Base-by-base conservation (phyloP, 805 yeast species). In the Wickerhamomyces mucosus region DNA sequence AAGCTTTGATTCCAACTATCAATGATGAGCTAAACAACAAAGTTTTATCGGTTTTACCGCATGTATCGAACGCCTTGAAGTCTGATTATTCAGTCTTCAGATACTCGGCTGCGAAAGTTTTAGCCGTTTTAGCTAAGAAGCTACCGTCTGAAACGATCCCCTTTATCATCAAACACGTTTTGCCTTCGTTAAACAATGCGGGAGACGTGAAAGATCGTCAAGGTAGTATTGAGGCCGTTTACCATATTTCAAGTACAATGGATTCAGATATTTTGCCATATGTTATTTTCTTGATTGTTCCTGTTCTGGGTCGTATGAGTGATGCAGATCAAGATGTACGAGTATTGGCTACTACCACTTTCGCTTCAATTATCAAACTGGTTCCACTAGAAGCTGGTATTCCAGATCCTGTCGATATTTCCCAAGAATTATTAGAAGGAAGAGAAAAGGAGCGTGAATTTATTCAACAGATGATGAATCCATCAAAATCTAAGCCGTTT, bases 321-420 rank as follows among this genome's bases (percentile, higher is more conserved):
- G 99, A 92, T 55, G 67, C 95, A 2, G 84, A 89, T 50, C 69
- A 67, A 32, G 95, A 84, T 50, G 78, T 88, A n/a, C 72, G 99
- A 46, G 67, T 80, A 13, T 59, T 94, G 33, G 94, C 98, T 0
- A 89, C 98, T 0, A 85, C 96, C 0, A 84, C 98, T 0, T 92
- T 92, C 67, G 99, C 99, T 0, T 78, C 94, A 0, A 84, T 92
- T 36, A 89, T 92, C 44, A 92, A 89, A 54, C 62, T 92, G 40
- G 97, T 92, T 15, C 99, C 99, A 5, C 67, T 92, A 37, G 99
- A 92, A 59, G 94, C 95, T 7, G 98, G 97, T 52, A 88, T 92
- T 22, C 86, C 94, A 2, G 96, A 92, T 55, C 97, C 97, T 2
- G 77, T 72, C 31, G 95, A 86, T 38, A 75, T 92, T 77, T 94